phyloP scores from a whole-genome alignment of 2,329 filamentous ascomycete species.

The Fusarium agapanthi region DNA sequence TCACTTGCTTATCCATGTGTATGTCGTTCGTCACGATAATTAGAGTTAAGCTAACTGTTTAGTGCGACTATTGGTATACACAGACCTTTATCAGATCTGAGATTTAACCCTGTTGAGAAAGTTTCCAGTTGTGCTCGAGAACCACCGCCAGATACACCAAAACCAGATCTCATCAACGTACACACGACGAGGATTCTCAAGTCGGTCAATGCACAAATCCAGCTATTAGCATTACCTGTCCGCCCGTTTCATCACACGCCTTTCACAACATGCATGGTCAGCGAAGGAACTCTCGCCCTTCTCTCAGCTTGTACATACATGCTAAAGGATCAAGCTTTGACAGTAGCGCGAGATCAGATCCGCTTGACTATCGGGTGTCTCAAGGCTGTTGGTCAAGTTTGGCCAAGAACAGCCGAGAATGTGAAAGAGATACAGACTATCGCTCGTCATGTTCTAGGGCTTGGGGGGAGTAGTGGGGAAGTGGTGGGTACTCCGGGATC shows the following conservation, averaged over 20 bases:
- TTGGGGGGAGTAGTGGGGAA: not conserved
- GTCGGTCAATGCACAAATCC: constrained; percentile 29
- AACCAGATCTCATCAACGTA: constrained; percentile 23
- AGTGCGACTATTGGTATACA: constrained; percentile 31
- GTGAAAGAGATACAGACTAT: constrained; percentile 31
- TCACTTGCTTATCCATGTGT: constrained; percentile 29
- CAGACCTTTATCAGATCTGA: constrained; percentile 21
- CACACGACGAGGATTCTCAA: constrained; percentile 21
- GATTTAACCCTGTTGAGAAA: constrained; percentile 20
- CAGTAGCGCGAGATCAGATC: constrained; percentile 25
- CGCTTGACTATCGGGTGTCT: constrained; percentile 28
- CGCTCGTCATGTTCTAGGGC: constrained; percentile 23
- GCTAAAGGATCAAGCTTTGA: not conserved
- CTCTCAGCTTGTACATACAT: constrained; percentile 27
- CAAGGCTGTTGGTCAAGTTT: constrained; percentile 10
- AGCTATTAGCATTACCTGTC: constrained; percentile 4
- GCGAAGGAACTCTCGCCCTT: constrained; percentile 22
- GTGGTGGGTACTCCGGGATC: not conserved
- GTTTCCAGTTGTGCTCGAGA: constrained; percentile 28
- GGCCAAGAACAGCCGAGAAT: constrained; percentile 27
- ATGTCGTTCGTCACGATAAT: not conserved
- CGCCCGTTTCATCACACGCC: constrained; percentile 23
- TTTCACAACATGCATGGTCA: constrained; percentile 31
- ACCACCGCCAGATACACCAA: constrained; percentile 3
- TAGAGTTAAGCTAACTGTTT: not conserved